Evolutionary conservation across 2,329 filamentous ascomycete species (phyloP), one percentile per base, ranked within the genome.

Genomic region (Meredithiella fracta): DNA sequence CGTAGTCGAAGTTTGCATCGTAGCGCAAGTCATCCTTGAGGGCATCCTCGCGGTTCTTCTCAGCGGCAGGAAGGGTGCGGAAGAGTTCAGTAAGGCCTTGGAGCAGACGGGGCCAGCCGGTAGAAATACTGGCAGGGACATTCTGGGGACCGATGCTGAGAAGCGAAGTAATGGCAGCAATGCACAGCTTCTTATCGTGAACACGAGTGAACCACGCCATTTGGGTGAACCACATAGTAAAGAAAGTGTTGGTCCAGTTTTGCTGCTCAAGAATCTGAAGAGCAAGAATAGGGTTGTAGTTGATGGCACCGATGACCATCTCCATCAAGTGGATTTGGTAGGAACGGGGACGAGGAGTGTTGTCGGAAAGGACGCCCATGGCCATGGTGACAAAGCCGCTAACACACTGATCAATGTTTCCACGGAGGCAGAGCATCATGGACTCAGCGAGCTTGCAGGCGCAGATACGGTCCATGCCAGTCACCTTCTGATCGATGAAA

Each of bases 171-270:
- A 98, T 97, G 50, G 90, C 91, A 17, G 90, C 86, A 63, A 98
- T 96, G 60, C 88, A 96, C 25, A 98, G 76, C 75, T 96, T 98
- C 79, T 98, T 98, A 73, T 98, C 92, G 67, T 98, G 92, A 1
- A 98, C 92, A 44, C 92, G 80, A 54, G 81, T 86, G 72, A 98
- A 97, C 64, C 80, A 83, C 60, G 94, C 85, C 72, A 98, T 98
- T 71, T 83, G 94, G 44, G 87, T 87, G 69, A 98, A 98, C 92
- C 92, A 98, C 58, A 94, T 73, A 69, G 87, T 95, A 74, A 98
- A 98, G 73, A 98, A 98, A 66, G 94, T 94, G 71, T 97, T 97
- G 5, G 92, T 97, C 91, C 90, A 96, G 59, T 81, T 84, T 64
- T 94, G 91, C 54, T 76, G 72, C 71, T 98, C 92, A n/a, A 98